Percentiles rank a stretch among this genome's conserved stretches.
These are phyloP conservation scores for Phaeophleospora eucalypticola DNA, from an alignment of 2,329 filamentous ascomycete species.

Conservation along the genomic window DNA sequence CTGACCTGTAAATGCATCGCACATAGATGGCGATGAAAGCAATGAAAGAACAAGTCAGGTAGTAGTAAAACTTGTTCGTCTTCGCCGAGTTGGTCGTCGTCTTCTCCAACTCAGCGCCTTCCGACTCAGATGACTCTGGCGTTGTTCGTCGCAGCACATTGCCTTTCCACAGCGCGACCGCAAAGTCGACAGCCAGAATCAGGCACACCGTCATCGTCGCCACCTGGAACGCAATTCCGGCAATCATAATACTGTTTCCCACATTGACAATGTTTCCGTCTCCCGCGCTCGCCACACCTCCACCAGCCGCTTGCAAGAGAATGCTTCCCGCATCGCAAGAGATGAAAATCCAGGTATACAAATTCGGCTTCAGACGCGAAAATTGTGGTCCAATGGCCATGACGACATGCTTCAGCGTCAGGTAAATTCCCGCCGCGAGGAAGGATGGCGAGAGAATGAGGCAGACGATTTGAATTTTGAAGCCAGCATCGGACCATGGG, in stretches of 20 bases:
- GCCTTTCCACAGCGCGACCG: slow-evolving; percentile 21
- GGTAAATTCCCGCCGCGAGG: slow-evolving; percentile 45
- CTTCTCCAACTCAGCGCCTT: no score
- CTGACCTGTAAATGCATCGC: slow-evolving; percentile 61
- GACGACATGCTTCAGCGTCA: slow-evolving; percentile 47
- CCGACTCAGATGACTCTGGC: no score
- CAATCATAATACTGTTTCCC: slow-evolving; percentile 45
- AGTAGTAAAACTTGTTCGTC: slow-evolving; percentile 47
- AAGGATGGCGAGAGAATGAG: slow-evolving; percentile 44
- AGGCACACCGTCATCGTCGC: slow-evolving; percentile 42
- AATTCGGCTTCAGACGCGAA: slow-evolving; percentile 39
- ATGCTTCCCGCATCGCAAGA: slow-evolving; percentile 46
- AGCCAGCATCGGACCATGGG: slow-evolving; percentile 39
- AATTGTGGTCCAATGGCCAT: slow-evolving; percentile 40
- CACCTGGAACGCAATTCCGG: slow-evolving; percentile 44
- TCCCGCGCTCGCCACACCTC: slow-evolving; percentile 39
- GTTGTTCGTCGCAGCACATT: no score
- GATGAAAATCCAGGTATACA: slow-evolving; percentile 51
- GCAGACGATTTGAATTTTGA: slow-evolving; percentile 43
- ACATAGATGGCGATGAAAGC: slow-evolving; percentile 63
- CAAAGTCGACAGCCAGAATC: slow-evolving; percentile 40
- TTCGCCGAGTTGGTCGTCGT: slow-evolving; percentile 1
- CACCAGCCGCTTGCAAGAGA: slow-evolving; percentile 43
- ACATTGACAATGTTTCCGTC: slow-evolving; percentile 32
- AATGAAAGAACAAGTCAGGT: slow-evolving; percentile 52